Evolutionary conservation across 2,329 filamentous ascomycete species (phyloP).

Genomic region (Thelonectria rubi): DNA sequence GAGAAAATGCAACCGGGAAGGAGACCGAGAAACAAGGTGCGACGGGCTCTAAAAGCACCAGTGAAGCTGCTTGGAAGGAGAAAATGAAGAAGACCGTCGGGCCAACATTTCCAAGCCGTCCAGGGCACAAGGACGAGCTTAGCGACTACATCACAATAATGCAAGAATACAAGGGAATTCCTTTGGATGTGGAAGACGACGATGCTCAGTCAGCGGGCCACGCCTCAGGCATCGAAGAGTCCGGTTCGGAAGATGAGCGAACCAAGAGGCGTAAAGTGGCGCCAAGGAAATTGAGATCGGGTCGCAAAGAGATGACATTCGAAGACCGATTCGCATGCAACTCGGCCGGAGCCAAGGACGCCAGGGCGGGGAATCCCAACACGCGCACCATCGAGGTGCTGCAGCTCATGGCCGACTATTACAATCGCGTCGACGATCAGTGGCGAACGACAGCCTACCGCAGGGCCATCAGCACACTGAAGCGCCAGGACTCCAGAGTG

Average conservation of each 20-base stretch:
- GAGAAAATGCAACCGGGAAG: slow-evolving; percentile 1
- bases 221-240: slow-evolving; percentile 27
- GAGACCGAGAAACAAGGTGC: not conserved
- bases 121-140: slow-evolving; percentile 60
- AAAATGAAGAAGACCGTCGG: not conserved
- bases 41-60: not conserved
- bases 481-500: slow-evolving; percentile 70
- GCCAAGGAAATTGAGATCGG: slow-evolving; percentile 31
- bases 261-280: slow-evolving; percentile 27
- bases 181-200: slow-evolving; percentile 61
- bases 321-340: slow-evolving; percentile 65
- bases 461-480: slow-evolving; percentile 77
- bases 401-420: slow-evolving; percentile 81
- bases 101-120: slow-evolving; percentile 1
- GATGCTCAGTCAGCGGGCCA: slow-evolving; percentile 46
- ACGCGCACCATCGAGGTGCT: slow-evolving; percentile 77
- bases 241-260: slow-evolving; percentile 39
- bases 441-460: slow-evolving; percentile 83
- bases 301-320: slow-evolving; percentile 46
- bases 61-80: not conserved
- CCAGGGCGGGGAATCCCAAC: slow-evolving; percentile 71
- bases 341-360: slow-evolving; percentile 57
- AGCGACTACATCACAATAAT: slow-evolving; percentile 71
- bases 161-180: slow-evolving; percentile 67
- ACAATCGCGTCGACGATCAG: slow-evolving; percentile 76